phyloP scores from a whole-genome alignment of 306 rosid genomes.

The Potentilla sterilis region DNA sequence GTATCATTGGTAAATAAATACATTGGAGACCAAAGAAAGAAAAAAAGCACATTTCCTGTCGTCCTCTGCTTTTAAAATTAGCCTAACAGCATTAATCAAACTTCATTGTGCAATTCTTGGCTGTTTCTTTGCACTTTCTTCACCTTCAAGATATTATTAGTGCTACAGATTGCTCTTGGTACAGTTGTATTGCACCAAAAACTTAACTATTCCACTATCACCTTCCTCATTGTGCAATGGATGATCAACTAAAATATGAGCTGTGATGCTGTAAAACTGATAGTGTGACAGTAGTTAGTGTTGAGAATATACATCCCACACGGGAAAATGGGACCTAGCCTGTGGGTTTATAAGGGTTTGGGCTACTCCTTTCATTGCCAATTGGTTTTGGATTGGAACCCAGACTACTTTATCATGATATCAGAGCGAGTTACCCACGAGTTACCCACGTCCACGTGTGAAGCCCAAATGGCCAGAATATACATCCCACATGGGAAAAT shows the following conservation, averaged over 20 bases:
- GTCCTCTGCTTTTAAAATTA: constrained; percentile 40
- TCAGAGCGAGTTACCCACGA: too few species aligned
- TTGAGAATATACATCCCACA: too few species aligned
- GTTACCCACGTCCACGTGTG: too few species aligned
- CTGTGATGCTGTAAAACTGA: neutral
- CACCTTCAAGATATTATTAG: neutral
- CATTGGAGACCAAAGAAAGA: neutral
- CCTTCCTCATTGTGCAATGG: neutral
- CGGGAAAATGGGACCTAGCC: too few species aligned
- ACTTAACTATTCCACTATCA: neutral
- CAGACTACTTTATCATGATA: too few species aligned
- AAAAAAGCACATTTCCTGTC: constrained; percentile 34
- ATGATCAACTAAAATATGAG: neutral
- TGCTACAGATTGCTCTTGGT: neutral
- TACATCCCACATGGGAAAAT: too few species aligned
- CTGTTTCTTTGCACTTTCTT: constrained; percentile 7
- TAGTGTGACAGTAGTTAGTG: neutral
- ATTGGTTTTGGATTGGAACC: too few species aligned
- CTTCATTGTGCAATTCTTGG: neutral
- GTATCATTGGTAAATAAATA: neutral
- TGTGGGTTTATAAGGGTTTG: too few species aligned
- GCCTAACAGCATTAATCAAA: constrained; percentile 5
- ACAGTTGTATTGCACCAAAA: constrained; percentile 2
- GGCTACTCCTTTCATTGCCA: too few species aligned
- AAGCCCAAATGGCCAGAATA: too few species aligned